A percentile compares a stretch with the other conserved stretches of the same genome.
Evolutionary conservation across 2,329 filamentous ascomycete species (phyloP).

Genomic region (Thelonectria olida): DNA sequence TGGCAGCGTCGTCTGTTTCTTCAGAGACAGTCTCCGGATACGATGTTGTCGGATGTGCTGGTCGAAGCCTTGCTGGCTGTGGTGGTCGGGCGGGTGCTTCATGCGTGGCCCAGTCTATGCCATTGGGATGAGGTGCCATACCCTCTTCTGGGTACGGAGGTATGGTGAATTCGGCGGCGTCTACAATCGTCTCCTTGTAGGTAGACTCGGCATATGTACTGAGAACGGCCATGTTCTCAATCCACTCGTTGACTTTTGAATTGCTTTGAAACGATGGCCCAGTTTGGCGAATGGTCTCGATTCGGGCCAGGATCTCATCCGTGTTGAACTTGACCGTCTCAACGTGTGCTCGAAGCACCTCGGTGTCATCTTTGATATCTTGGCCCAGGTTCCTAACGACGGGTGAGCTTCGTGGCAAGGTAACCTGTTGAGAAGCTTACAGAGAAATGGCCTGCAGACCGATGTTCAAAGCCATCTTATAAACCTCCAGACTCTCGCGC

Average conservation of each 20-base stretch:
- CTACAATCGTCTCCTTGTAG: not conserved
- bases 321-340: not conserved
- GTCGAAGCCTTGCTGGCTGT: too few species aligned
- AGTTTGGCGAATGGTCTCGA: not conserved
- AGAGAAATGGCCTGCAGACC: not conserved
- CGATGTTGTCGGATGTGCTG: too few species aligned
- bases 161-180: not conserved
- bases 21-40: too few species aligned
- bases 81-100: too few species aligned
- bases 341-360: not conserved
- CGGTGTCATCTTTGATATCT: conserved; percentile 3
- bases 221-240: conserved; percentile 2
- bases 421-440: not conserved
- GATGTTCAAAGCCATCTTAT: not conserved
- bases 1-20: too few species aligned
- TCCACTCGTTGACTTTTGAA: not conserved
- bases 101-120: too few species aligned
- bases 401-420: too few species aligned
- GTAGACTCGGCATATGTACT: conserved; percentile 7
- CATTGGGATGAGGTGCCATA: too few species aligned
- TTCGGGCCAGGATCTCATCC: conserved; percentile 1
- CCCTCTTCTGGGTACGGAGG: too few species aligned
- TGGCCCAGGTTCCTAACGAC: too few species aligned
- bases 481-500: not conserved
- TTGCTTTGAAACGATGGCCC: not conserved